A percentile compares a stretch with the other conserved stretches of the same genome.
phyloP scores from a whole-genome alignment of 192 early-diverging fungal species.

The Podila horticola region DNA sequence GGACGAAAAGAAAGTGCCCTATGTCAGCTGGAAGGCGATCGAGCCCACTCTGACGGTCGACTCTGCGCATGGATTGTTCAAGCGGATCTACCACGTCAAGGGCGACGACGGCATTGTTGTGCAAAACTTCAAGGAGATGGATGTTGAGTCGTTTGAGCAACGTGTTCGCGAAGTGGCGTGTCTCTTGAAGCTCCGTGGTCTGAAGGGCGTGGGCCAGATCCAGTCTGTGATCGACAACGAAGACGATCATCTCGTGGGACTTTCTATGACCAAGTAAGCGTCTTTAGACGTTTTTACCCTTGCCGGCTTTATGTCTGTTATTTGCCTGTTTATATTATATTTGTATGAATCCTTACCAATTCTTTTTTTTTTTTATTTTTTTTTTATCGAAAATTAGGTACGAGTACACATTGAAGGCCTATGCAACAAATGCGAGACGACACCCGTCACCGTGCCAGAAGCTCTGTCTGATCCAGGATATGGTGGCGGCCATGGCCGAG shows the following conservation, averaged over 20 bases:
- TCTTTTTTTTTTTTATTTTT: not conserved
- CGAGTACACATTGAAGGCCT: conserved; percentile 64
- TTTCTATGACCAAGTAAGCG: conserved; percentile 65
- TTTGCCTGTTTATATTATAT: too few species aligned
- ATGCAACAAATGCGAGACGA: conserved; percentile 62
- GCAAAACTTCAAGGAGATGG: conserved; percentile 69
- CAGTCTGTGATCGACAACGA: conserved; percentile 61
- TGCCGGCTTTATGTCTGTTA: too few species aligned
- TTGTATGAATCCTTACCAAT: too few species aligned
- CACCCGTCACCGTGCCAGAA: conserved; percentile 65
- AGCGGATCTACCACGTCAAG: conserved; percentile 64
- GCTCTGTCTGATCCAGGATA: conserved; percentile 59
- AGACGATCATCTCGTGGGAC: conserved; percentile 62
- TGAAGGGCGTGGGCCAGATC: conserved; percentile 65
- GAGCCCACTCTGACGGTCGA: conserved; percentile 49
- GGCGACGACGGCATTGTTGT: conserved; percentile 57
- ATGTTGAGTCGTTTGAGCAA: conserved; percentile 57
- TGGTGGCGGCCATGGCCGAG: conserved; percentile 60
- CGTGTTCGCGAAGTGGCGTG: conserved; percentile 68
- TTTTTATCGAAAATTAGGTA: conserved; percentile 48
- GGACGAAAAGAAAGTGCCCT: conserved; percentile 38
- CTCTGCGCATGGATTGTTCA: conserved; percentile 66
- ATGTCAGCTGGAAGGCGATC: conserved; percentile 28
- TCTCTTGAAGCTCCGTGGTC: conserved; percentile 59
- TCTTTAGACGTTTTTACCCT: too few species aligned